A percentile compares a stretch with the other conserved stretches of the same genome.
These are phyloP conservation scores for Papiliotrema terrestris DNA, from an alignment of 1,284 basidiomycete species.

Conservation along the genomic window DNA sequence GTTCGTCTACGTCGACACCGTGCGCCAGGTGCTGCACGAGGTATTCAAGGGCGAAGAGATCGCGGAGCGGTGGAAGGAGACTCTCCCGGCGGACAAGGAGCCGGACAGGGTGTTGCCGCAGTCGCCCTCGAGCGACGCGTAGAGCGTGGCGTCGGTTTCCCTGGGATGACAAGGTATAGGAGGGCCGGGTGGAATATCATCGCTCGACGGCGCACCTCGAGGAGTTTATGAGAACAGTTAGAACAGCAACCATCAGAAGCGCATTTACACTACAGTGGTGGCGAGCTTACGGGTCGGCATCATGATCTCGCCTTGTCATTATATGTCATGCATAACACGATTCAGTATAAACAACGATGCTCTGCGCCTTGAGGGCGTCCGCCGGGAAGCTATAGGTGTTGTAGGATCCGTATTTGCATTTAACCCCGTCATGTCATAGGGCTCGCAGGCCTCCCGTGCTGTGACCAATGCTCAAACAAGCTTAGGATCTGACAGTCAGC, in stretches of 20 bases:
- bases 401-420: too few relatives aligned
- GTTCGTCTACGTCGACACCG: conserved; percentile 86
- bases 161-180: background rate
- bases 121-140: background rate
- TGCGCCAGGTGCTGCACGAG: conserved; percentile 78
- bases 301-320: background rate
- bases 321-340: conserved; percentile 1
- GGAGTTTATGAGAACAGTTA: too few relatives aligned
- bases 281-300: too few relatives aligned
- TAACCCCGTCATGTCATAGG: too few relatives aligned
- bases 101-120: conserved; percentile 25
- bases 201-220: too few relatives aligned
- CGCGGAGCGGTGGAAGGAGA: conserved; percentile 66
- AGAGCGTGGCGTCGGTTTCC: background rate
- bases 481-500: too few relatives aligned
- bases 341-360: background rate
- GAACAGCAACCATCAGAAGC: too few relatives aligned
- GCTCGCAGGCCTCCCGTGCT: too few relatives aligned
- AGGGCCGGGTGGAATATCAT: background rate
- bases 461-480: too few relatives aligned
- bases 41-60: conserved; percentile 67
- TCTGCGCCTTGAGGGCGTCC: background rate
- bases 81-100: conserved; percentile 38
- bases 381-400: too few relatives aligned
- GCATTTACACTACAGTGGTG: too few relatives aligned